phyloP scores from a whole-genome alignment of 768 basidiomycete species.

The Rhodotorula babjevae region DNA sequence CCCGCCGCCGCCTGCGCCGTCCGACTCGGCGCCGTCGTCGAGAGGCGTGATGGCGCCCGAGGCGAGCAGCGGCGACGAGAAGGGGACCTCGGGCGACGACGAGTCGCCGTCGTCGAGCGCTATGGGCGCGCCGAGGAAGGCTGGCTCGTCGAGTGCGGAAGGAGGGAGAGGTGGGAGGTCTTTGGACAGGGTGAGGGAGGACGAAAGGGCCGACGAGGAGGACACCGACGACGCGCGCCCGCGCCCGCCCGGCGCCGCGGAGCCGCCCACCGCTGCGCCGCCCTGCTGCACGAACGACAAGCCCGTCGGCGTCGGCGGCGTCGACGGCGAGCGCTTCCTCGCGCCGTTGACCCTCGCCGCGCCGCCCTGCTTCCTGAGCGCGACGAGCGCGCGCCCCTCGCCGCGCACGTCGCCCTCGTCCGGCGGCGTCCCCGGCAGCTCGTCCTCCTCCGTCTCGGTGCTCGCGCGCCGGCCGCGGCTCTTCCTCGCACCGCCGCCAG shows the following conservation, averaged over 20 bases:
- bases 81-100: neutral
- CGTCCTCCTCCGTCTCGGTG: neutral
- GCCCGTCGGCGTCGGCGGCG: constrained; percentile 26
- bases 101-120: neutral
- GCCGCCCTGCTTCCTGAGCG: neutral
- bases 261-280: neutral
- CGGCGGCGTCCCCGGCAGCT: neutral
- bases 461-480: neutral
- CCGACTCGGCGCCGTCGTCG: constrained; percentile 43
- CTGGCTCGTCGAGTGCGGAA: neutral
- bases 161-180: constrained; percentile 30
- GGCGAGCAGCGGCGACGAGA: neutral
- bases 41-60: neutral
- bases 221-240: constrained; percentile 21
- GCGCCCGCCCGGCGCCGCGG: constrained; percentile 1
- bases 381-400: no score
- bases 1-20: constrained; percentile 44
- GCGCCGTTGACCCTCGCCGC: neutral
- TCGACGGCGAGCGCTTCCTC: constrained; percentile 25
- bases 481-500: neutral
- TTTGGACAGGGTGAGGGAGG: constrained; percentile 9
- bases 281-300: neutral
- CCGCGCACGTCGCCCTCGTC: neutral
- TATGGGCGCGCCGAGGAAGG: neutral
- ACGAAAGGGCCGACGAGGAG: constrained; percentile 2